Conservation (phyloP, 2,329 filamentous ascomycete species). For the Rhynchosporium agropyri region DNA sequence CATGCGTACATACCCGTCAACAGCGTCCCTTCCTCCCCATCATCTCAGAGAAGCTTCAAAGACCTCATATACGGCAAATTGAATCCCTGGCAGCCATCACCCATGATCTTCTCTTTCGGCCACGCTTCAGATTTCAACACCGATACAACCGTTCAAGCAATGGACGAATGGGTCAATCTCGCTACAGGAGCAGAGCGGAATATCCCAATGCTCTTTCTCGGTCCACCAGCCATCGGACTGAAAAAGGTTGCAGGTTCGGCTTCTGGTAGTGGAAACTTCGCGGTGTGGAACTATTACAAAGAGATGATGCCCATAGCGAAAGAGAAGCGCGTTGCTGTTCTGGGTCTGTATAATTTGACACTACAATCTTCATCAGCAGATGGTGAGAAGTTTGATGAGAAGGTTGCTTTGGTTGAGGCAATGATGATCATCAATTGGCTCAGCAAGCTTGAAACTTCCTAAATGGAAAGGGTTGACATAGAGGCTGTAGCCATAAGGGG, state of each 20-base stretch:
- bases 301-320: conserved; percentile 42
- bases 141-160: conserved; percentile 40
- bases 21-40: conserved; percentile 40
- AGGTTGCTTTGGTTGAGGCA: conserved; percentile 47
- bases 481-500: not conserved
- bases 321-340: conserved; percentile 45
- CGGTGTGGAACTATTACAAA: conserved; percentile 45
- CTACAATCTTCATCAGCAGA: conserved; percentile 46
- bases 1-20: conserved; percentile 45
- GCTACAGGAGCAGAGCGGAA: conserved; percentile 44
- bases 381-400: conserved; percentile 45
- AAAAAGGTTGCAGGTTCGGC: conserved; percentile 8
- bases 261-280: conserved; percentile 20
- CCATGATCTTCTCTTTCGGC: conserved; percentile 45
- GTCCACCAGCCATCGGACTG: conserved; percentile 42
- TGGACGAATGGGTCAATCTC: conserved; percentile 47
- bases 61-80: conserved; percentile 37
- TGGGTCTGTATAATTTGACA: conserved; percentile 49
- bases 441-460: conserved; percentile 41
- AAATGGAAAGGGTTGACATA: not conserved
- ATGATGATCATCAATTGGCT: conserved; percentile 45
- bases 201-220: conserved; percentile 48
- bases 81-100: conserved; percentile 45
- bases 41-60: conserved; percentile 41
- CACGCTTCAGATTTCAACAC: conserved; percentile 42